Evolutionary conservation across 148 eudicot genomes (phyloP).

Genomic region (Rhododendron henanense): DNA sequence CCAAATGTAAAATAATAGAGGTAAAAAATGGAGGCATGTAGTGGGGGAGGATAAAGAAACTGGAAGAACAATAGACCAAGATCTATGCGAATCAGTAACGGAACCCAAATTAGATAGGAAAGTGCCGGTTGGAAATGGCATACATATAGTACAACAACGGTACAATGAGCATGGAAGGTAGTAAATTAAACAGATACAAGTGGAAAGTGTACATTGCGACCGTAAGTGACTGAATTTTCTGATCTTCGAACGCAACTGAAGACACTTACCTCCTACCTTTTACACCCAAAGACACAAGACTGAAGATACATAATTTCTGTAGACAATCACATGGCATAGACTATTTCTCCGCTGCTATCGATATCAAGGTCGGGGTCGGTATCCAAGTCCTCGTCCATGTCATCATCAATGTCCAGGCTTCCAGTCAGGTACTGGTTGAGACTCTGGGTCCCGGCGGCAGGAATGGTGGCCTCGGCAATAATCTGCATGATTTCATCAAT

Average conservation of each 20-base stretch:
- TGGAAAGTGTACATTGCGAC: background rate
- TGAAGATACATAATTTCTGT: background rate
- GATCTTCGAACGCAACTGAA: background rate
- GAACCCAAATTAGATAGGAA: background rate
- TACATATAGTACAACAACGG: background rate
- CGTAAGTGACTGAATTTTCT: background rate
- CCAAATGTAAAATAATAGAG: no score
- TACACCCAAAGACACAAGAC: background rate
- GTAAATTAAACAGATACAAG: background rate
- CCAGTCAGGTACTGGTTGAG: background rate
- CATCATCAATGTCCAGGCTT: constrained; percentile 41
- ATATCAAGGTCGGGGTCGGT: constrained; percentile 57
- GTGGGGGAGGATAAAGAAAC: background rate
- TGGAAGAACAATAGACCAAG: background rate
- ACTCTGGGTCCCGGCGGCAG: constrained; percentile 77
- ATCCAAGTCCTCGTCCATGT: constrained; percentile 78
- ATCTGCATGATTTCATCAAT: constrained; percentile 77
- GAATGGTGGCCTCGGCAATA: constrained; percentile 87
- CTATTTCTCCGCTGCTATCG: constrained; percentile 95
- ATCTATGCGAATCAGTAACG: background rate
- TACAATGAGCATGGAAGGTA: background rate
- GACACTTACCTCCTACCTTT: background rate
- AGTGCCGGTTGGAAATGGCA: background rate
- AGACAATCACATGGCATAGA: constrained; percentile 65
- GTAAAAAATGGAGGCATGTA: background rate